These are phyloP conservation scores for Lepraria neglecta DNA, from an alignment of 495 filamentous ascomycete species.

Conservation along the genomic window DNA sequence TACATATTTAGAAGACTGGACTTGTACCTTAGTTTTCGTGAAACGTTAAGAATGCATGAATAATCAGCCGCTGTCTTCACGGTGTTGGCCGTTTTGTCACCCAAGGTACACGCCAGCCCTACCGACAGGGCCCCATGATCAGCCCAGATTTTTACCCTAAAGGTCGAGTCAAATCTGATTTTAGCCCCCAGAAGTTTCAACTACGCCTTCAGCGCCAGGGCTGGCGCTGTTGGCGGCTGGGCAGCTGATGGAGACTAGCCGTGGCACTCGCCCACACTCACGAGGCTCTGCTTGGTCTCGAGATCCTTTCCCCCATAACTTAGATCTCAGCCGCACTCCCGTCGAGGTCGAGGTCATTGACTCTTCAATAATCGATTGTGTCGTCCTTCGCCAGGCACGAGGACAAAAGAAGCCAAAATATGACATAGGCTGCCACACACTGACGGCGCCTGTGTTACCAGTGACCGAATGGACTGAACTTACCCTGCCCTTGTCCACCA, in stretches of 20 bases:
- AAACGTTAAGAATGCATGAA: too few species aligned
- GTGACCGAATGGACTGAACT: background rate
- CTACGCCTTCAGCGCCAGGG: background rate
- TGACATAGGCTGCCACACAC: conserved; percentile 7
- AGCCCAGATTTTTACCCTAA: background rate
- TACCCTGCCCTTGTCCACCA: background rate
- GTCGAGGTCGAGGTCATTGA: conserved; percentile 2
- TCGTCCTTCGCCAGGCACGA: conserved; percentile 19
- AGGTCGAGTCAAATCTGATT: background rate
- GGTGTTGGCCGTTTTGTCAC: too few species aligned
- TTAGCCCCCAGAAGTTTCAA: background rate
- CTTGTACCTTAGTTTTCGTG: too few species aligned
- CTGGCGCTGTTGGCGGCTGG: background rate
- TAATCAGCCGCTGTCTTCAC: too few species aligned
- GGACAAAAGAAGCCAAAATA: background rate
- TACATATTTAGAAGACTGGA: too few species aligned
- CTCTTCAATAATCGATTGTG: background rate
- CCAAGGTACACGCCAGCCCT: background rate
- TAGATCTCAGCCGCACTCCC: background rate
- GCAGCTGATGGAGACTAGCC: background rate
- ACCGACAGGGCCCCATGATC: background rate
- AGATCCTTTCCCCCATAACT: background rate
- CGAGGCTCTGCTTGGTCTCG: conserved; percentile 18
- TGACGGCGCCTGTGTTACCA: background rate
- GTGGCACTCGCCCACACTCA: conserved; percentile 8